phyloP scores from a whole-genome alignment of 208 protist species.

The Crithidia bombi region DNA sequence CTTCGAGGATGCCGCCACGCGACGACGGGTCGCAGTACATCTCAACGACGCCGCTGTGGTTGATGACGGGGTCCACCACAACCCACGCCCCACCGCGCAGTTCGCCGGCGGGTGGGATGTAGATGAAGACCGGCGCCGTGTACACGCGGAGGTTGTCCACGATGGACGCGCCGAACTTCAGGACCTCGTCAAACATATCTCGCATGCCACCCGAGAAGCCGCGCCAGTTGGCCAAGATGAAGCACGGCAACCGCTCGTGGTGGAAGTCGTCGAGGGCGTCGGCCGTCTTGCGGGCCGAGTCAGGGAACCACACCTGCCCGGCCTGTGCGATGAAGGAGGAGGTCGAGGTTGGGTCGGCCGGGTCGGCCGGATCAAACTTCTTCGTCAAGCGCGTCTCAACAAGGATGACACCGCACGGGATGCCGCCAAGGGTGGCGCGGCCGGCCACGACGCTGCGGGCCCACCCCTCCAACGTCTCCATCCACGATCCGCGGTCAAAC shows the following conservation, averaged over 20 bases:
- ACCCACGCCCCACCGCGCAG: constrained; percentile 98
- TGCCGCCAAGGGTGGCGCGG: constrained; percentile 96
- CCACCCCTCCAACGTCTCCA: constrained; percentile 95
- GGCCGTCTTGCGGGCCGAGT: constrained; percentile 98
- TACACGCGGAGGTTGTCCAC: constrained; percentile 97
- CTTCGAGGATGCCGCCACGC: constrained; percentile 96
- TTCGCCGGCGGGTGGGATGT: constrained; percentile 97
- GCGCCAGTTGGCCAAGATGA: constrained; percentile 99
- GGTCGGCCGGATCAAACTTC: constrained; percentile 94
- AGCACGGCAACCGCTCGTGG: constrained; percentile 96
- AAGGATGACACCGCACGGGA: constrained; percentile 97
- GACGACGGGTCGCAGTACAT: constrained; percentile 96
- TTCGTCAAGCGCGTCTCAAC: constrained; percentile 97
- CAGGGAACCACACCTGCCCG: constrained; percentile 97
- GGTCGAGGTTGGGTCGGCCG: constrained; percentile 90
- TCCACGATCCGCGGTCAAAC: constrained; percentile 92
- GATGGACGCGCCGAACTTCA: constrained; percentile 99
- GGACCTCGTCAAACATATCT: constrained; percentile 99
- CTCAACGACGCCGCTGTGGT: constrained; percentile 95
- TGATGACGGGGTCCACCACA: constrained; percentile 98
- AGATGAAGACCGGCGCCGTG: constrained; percentile 96
- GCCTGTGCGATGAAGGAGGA: constrained; percentile 80
- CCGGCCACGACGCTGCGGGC: constrained; percentile 97
- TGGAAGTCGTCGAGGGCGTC: constrained; percentile 98
- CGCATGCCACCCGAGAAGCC: constrained; percentile 98